Evolutionary conservation across 2,329 filamentous ascomycete species (phyloP).

Genomic region (Fragosphaeria purpurea): DNA sequence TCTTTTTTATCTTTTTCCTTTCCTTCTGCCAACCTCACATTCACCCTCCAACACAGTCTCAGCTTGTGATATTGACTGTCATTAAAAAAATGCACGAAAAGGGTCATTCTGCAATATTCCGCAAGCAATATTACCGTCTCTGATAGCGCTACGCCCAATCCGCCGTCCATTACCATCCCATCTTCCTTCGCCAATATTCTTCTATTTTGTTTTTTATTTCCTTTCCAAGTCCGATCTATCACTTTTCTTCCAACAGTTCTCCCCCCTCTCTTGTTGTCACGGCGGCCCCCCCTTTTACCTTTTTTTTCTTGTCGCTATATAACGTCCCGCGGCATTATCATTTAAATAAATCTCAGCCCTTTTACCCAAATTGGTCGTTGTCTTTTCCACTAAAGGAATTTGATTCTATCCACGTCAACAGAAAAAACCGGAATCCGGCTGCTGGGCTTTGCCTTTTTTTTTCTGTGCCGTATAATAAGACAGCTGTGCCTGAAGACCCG

Average conservation of each 20-base stretch:
- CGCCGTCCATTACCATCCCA: neutral
- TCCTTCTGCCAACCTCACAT: neutral
- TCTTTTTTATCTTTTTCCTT: too few relatives aligned
- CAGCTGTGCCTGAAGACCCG: conserved; percentile 4
- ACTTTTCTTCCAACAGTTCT: neutral
- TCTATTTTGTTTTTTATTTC: neutral
- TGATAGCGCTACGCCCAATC: neutral
- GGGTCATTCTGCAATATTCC: conserved; percentile 3
- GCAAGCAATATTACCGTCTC: conserved; percentile 4
- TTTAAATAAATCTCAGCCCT: conserved; percentile 11
- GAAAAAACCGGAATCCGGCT: conserved; percentile 2
- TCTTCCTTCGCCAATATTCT: neutral
- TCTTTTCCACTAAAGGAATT: conserved; percentile 16
- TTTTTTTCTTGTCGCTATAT: neutral
- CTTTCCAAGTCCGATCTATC: neutral
- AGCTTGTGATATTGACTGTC: too few relatives aligned
- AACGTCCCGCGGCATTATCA: conserved; percentile 8
- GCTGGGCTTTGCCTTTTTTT: neutral
- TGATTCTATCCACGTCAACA: conserved; percentile 9
- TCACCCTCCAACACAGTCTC: neutral
- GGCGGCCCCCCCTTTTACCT: neutral
- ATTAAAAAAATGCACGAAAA: too few relatives aligned
- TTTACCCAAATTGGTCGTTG: conserved; percentile 18
- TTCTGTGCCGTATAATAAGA: conserved; percentile 7
- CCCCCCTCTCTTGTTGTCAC: neutral